Percentiles rank a stretch among this genome's conserved stretches.
phyloP scores from a whole-genome alignment of 306 rosid species.

The Castanopsis chinensis region DNA sequence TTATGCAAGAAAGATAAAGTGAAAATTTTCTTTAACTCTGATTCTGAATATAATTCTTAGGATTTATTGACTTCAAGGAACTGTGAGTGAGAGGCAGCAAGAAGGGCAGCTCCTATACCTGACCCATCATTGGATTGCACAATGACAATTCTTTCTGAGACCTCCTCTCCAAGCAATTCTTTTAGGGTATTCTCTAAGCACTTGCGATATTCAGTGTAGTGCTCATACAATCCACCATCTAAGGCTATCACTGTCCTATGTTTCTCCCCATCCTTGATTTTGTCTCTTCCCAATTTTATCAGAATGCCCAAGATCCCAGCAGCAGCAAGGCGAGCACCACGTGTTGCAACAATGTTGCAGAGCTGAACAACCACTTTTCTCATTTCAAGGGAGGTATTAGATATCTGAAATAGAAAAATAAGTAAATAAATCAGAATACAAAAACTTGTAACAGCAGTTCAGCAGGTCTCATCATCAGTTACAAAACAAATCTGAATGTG shows the following conservation, averaged over 20 bases:
- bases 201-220: constrained; percentile 67
- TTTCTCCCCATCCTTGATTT: constrained; percentile 33
- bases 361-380: constrained; percentile 60
- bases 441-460: not conserved
- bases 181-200: constrained; percentile 64
- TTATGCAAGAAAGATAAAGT: constrained; percentile 10
- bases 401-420: constrained; percentile 43
- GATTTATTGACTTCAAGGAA: constrained; percentile 35
- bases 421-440: not conserved
- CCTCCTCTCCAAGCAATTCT: constrained; percentile 63
- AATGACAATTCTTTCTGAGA: constrained; percentile 37
- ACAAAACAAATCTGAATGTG: not conserved
- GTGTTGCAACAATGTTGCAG: constrained; percentile 73
- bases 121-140: constrained; percentile 84
- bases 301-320: constrained; percentile 83
- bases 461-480: constrained; percentile 12
- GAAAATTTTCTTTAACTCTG: too few species aligned
- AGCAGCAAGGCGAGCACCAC: constrained; percentile 89
- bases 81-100: constrained; percentile 82
- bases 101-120: constrained; percentile 88
- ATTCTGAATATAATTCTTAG: constrained; percentile 11
- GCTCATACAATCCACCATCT: constrained; percentile 94
- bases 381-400: constrained; percentile 54
- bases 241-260: constrained; percentile 62
- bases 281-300: constrained; percentile 74